These are phyloP conservation scores for Candida quercuum DNA, from an alignment of 805 yeast genomes.

Conservation along the genomic window DNA sequence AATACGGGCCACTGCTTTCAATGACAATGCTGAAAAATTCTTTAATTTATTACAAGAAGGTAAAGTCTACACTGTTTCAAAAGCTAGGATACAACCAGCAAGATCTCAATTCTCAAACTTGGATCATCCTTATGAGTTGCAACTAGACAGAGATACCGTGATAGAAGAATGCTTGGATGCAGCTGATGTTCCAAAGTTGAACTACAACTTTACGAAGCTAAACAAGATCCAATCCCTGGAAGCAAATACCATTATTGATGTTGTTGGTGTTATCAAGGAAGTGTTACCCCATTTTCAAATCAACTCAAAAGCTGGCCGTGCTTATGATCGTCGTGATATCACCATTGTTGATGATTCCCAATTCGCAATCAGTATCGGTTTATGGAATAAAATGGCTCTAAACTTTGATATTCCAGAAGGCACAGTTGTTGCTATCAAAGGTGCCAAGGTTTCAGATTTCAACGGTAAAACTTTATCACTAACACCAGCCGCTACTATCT, in stretches of 20 bases:
- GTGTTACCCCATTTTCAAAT: constrained; percentile 74
- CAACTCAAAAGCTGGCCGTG: constrained; percentile 85
- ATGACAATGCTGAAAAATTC: constrained; percentile 76
- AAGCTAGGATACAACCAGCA: constrained; percentile 75
- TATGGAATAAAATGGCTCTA: constrained; percentile 87
- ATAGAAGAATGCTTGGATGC: constrained; percentile 63
- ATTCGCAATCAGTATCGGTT: constrained; percentile 68
- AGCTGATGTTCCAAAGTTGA: constrained; percentile 70
- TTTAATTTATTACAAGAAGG: constrained; percentile 81
- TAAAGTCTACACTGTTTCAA: constrained; percentile 77
- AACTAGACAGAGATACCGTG: constrained; percentile 72
- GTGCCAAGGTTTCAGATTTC: constrained; percentile 83
- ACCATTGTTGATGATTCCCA: constrained; percentile 81
- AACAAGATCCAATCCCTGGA: constrained; percentile 62
- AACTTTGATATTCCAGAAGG: constrained; percentile 72
- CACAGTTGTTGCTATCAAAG: constrained; percentile 87
- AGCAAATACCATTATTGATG: constrained; percentile 72
- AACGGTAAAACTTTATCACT: constrained; percentile 80
- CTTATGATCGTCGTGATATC: constrained; percentile 88
- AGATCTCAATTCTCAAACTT: constrained; percentile 82
- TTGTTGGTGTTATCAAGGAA: constrained; percentile 77
- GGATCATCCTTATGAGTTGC: constrained; percentile 83
- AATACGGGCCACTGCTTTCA: constrained; percentile 92
- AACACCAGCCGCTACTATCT: constrained; percentile 69
- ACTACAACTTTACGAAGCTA: constrained; percentile 70